A percentile compares a stretch with the other conserved stretches of the same genome.
These are phyloP conservation scores for Aspergillus sp. DNA, from an alignment of 2,329 filamentous ascomycete species.

Conservation along the genomic window DNA sequence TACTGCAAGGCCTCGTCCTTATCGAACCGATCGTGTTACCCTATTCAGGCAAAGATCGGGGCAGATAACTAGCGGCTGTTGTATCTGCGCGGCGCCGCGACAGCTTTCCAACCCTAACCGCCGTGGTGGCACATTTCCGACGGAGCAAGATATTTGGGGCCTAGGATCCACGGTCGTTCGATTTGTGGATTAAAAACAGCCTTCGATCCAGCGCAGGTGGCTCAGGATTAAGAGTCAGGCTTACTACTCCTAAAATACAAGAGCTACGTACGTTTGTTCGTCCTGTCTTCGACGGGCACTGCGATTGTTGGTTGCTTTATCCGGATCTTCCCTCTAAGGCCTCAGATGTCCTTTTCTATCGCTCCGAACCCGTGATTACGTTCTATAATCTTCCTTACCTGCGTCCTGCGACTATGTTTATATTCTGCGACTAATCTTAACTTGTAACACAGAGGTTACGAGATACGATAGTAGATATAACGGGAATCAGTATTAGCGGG, in stretches of 20 bases:
- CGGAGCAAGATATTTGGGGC: neutral
- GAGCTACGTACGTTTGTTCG: neutral
- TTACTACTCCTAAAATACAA: neutral
- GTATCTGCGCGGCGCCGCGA: neutral
- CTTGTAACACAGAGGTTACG: neutral
- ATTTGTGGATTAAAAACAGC: neutral
- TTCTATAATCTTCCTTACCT: neutral
- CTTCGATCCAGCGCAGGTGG: neutral
- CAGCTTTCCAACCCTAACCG: neutral
- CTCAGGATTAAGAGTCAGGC: neutral
- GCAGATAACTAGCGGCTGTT: neutral
- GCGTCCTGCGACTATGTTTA: neutral
- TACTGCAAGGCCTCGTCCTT: neutral
- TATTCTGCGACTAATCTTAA: neutral
- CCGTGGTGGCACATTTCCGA: neutral
- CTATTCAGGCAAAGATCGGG: neutral
- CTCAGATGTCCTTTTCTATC: neutral
- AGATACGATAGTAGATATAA: neutral
- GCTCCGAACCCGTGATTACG: neutral
- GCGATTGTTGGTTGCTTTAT: neutral
- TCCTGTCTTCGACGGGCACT: neutral
- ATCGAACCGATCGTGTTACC: neutral
- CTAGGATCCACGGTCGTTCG: neutral
- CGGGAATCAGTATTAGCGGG: neutral
- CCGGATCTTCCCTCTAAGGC: neutral